phyloP scores from a whole-genome alignment of 495 filamentous ascomycete genomes.

The Penicillium dipodomyicola region DNA sequence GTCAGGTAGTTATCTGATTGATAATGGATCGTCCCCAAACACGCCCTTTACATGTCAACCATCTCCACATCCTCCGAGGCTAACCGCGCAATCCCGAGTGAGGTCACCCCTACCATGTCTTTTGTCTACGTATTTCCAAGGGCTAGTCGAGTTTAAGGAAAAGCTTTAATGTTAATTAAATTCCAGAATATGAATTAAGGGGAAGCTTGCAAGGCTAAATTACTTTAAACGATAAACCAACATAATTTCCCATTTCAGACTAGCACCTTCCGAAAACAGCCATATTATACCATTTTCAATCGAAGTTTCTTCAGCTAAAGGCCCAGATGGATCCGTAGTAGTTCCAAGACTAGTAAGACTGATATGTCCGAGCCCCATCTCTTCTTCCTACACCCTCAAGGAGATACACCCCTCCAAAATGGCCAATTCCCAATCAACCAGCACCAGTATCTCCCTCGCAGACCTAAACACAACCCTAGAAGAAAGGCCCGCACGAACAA shows the following conservation, averaged over 20 bases:
- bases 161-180: background rate
- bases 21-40: background rate
- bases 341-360: background rate
- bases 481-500: slow-evolving; percentile 2
- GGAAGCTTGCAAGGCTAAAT: background rate
- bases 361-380: background rate
- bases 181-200: background rate
- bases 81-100: background rate
- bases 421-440: background rate
- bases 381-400: background rate
- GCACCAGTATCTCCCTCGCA: background rate
- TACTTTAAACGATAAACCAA: background rate
- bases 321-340: background rate
- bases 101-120: background rate
- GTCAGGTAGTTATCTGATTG: background rate
- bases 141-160: background rate
- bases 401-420: background rate
- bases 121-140: background rate
- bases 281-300: background rate
- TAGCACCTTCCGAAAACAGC: slow-evolving; percentile 1
- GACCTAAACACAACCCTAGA: slow-evolving; percentile 5
- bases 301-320: background rate
- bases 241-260: background rate
- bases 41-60: background rate
- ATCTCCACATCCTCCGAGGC: slow-evolving; percentile 2